phyloP scores from a whole-genome alignment of 2,329 filamentous ascomycete species.

The Colletotrichum echinochloae region DNA sequence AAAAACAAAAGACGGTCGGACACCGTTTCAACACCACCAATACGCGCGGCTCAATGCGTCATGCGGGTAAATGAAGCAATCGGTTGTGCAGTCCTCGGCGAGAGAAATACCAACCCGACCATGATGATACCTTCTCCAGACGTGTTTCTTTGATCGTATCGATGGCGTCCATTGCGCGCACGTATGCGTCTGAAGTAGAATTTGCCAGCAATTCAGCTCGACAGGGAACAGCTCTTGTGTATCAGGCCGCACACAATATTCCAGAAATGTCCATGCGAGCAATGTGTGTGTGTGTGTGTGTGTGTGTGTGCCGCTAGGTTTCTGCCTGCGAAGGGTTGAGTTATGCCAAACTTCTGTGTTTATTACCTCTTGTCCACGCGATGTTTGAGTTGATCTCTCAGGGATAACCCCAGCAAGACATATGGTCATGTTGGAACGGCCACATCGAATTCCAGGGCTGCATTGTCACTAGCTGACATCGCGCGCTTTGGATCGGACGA shows the following conservation, averaged over 20 bases:
- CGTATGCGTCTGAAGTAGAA: not conserved
- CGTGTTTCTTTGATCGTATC: not conserved
- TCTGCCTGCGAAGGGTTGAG: conserved; percentile 8
- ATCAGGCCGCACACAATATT: not conserved
- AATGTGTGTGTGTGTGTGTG: too few species aligned
- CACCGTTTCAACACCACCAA: not conserved
- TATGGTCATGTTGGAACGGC: conserved; percentile 2
- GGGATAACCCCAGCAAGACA: not conserved
- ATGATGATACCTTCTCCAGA: not conserved
- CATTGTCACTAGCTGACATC: not conserved
- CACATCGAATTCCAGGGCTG: conserved; percentile 8
- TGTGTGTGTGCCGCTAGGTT: not conserved
- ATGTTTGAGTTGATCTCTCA: not conserved
- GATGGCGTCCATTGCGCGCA: conserved; percentile 7
- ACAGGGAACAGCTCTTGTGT: conserved; percentile 17
- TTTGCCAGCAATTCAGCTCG: conserved; percentile 33
- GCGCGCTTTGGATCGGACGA: conserved; percentile 1
- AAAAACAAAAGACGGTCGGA: not conserved
- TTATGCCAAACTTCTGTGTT: conserved; percentile 20
- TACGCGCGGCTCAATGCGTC: not conserved
- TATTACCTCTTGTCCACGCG: not conserved
- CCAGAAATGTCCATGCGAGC: not conserved
- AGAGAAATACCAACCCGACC: not conserved
- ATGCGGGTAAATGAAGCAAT: not conserved
- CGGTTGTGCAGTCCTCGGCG: not conserved